Base-by-base conservation (phyloP, 148 eudicot genomes). In the Rhododendron ferrugineum region DNA sequence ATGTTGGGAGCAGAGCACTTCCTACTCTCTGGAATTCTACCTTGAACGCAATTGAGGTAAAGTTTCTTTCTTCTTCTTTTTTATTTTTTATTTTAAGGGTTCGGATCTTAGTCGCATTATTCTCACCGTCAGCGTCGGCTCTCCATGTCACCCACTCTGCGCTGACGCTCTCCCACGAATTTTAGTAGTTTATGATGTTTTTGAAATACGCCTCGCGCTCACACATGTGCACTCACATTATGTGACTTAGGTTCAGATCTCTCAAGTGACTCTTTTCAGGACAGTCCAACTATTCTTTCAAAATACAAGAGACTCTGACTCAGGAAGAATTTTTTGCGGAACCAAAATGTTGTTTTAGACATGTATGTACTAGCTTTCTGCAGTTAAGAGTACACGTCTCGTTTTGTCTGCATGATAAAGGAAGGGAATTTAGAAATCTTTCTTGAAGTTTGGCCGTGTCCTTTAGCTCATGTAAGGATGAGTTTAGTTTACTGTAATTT, bases 1-100 rank as follows among this genome's bases (percentile, higher is more conserved):
- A 82, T 68, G 82, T 82, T 73, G 92, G 92, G 30, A 79, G 73
- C 60, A 89, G 92, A 56, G 89, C 92, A 32, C 92, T 90, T 86
- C 92, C 92, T 34, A 90, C 92, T 32, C 81, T 90, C 46, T 72
- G 46, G 54, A 90, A 90, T 78, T 73, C 91, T 16, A 84, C 89
- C 23, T n/a, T 90, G 18, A 90, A 90, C 60, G 7, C 80, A 1
- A 26, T 90, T 70, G 91, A 89, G 92, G 92, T 90, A 32, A 4
- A 34, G 20, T 28, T 64, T 64, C 20, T 70, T 68, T 28, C 5
- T 11, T 13, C n/a, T n/a, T n/a, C n/a, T n/a, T n/a, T n/a, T n/a
- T n/a, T n/a, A n/a, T n/a, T 68, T 28, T 30, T 68, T 28, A 28
- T 68, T 68, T 14, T 5, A 30, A 14, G 75, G 37, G 37, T 70